phyloP scores from a whole-genome alignment of 805 yeast species.

The Sugiyamaella floridensis region DNA sequence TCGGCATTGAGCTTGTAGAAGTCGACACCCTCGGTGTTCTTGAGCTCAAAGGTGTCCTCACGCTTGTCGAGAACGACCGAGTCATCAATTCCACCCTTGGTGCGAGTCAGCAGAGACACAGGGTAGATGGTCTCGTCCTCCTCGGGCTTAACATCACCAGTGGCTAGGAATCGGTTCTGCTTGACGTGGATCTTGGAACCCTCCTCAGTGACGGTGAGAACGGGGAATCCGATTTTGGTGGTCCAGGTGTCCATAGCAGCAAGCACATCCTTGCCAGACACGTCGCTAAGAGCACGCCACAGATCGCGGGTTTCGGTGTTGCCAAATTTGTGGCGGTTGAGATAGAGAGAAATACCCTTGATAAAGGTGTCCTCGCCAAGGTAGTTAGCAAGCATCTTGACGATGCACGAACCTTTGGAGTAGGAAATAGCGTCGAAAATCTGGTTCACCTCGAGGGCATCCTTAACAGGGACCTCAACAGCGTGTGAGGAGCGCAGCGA shows the following conservation, averaged over 20 bases:
- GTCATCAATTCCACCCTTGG: slow-evolving; percentile 54
- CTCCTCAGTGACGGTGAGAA: slow-evolving; percentile 43
- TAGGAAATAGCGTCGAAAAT: slow-evolving; percentile 78
- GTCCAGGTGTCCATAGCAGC: slow-evolving; percentile 66
- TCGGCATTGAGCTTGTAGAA: slow-evolving; percentile 58
- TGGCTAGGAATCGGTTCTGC: slow-evolving; percentile 56
- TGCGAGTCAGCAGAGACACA: slow-evolving; percentile 49
- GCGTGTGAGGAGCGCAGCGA: slow-evolving; percentile 70
- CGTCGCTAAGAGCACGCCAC: slow-evolving; percentile 61
- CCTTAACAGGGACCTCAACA: slow-evolving; percentile 70
- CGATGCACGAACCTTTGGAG: slow-evolving; percentile 71
- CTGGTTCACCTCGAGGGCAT: slow-evolving; percentile 74
- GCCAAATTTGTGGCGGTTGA: slow-evolving; percentile 53
- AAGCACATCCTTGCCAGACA: slow-evolving; percentile 54
- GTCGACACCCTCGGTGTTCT: slow-evolving; percentile 22
- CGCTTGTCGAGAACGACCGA: slow-evolving; percentile 49
- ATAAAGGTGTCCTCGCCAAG: slow-evolving; percentile 64
- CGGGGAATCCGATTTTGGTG: slow-evolving; percentile 65
- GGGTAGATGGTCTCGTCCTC: slow-evolving; percentile 52
- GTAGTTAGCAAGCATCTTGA: slow-evolving; percentile 67
- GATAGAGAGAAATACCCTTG: slow-evolving; percentile 64
- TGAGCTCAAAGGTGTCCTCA: slow-evolving; percentile 40
- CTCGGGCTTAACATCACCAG: slow-evolving; percentile 53
- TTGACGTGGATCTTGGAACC: slow-evolving; percentile 34
- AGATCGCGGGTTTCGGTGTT: slow-evolving; percentile 71